These are phyloP conservation scores for Paecilomyces formosus DNA, from an alignment of 2,329 filamentous ascomycete species.

Conservation along the genomic window DNA sequence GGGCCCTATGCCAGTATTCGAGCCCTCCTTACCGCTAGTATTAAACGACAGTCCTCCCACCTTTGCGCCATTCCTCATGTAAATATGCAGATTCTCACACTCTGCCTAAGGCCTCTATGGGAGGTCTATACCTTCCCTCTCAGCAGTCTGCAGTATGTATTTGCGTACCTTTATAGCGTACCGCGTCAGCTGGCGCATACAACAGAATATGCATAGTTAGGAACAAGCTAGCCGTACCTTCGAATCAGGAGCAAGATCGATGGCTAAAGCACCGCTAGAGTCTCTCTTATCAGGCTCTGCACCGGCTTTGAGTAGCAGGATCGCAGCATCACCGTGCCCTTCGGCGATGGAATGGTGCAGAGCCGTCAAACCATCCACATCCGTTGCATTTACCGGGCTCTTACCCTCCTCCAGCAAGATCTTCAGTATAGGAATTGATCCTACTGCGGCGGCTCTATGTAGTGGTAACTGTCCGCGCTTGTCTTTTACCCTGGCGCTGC, in stretches of 20 bases:
- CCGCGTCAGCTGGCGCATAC: neutral
- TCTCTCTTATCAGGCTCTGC: slow-evolving; percentile 76
- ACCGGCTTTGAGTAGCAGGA: slow-evolving; percentile 74
- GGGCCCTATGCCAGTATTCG: neutral
- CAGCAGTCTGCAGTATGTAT: slow-evolving; percentile 70
- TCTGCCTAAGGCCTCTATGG: slow-evolving; percentile 10
- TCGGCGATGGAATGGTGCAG: slow-evolving; percentile 65
- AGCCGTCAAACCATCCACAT: slow-evolving; percentile 76
- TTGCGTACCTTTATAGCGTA: slow-evolving; percentile 52
- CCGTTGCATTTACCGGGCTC: slow-evolving; percentile 77
- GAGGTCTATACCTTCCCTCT: slow-evolving; percentile 76
- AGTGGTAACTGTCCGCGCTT: slow-evolving; percentile 82
- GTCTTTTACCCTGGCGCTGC: slow-evolving; percentile 73
- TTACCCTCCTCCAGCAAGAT: slow-evolving; percentile 64
- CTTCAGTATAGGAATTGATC: slow-evolving; percentile 79
- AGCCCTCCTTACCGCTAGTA: neutral
- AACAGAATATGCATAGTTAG: neutral
- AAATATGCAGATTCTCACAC: neutral
- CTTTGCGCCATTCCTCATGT: neutral
- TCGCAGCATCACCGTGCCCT: slow-evolving; percentile 69
- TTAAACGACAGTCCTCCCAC: neutral
- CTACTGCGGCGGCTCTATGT: slow-evolving; percentile 84
- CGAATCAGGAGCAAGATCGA: slow-evolving; percentile 78
- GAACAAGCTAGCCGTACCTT: slow-evolving; percentile 51
- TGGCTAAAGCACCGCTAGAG: slow-evolving; percentile 59